A percentile compares a stretch with the other conserved stretches of the same genome.
Evolutionary conservation across 495 filamentous ascomycete species (phyloP).

Genomic region (Neurospora sp.): DNA sequence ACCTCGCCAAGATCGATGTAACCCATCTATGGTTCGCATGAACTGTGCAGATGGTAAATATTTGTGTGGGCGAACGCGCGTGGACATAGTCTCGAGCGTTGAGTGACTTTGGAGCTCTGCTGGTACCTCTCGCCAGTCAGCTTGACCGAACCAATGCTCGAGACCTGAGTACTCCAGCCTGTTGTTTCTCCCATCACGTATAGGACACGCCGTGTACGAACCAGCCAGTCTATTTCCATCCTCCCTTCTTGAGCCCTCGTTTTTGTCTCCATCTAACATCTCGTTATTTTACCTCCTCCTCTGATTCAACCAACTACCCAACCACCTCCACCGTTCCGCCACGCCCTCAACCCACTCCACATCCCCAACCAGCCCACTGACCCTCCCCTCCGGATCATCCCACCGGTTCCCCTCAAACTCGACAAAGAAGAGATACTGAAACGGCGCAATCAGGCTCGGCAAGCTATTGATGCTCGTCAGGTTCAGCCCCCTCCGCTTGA

Average conservation of each 20-base stretch:
- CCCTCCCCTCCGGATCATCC: conserved; percentile 39
- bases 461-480: conserved; percentile 84
- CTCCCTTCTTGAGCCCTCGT: neutral
- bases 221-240: neutral
- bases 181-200: neutral
- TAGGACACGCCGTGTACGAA: neutral
- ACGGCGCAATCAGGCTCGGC: conserved; percentile 63
- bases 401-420: conserved; percentile 61
- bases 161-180: neutral
- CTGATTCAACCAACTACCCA: conserved; percentile 45
- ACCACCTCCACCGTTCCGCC: conserved; percentile 38
- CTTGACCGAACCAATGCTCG: neutral
- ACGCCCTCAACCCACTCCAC: conserved; percentile 27
- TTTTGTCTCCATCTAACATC: neutral
- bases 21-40: neutral
- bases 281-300: conserved; percentile 16
- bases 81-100: neutral
- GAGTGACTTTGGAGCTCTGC: neutral
- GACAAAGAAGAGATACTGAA: conserved; percentile 93
- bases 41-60: neutral
- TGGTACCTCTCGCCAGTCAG: neutral
- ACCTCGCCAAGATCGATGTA: neutral
- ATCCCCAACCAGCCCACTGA: conserved; percentile 39
- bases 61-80: neutral
- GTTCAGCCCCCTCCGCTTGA: conserved; percentile 62